Base-by-base conservation (phyloP, 768 basidiomycete species). In the Mycena floridula region DNA sequence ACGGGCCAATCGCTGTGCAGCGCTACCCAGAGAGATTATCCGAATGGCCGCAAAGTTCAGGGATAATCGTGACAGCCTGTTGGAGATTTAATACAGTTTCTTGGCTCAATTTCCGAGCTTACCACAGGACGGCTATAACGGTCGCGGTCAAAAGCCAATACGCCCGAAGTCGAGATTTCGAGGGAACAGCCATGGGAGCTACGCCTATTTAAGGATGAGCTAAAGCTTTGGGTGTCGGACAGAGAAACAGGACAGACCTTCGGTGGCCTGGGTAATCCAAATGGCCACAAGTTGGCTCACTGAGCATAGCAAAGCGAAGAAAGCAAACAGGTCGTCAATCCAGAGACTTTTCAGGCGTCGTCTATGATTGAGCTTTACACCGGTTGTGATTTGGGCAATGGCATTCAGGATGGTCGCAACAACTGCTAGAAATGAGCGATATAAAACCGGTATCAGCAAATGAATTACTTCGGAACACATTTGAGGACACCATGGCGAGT, bases 131-230 rank as follows among this genome's bases (percentile, higher is more conserved):
- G 16, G 28, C 7, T 13, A 49, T 45, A n/a, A 18, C 35, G 3
- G 30, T 45, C 15, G 37, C 18, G n/a, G 26, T 49, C 28, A 32
- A 16, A 15, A 40, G 26, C 48, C 48, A 49, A 21, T 49, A 49
- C 2, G 48, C 48, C 15, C 26, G 35, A 9, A 49, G 22, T 42
- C 44, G 30, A 32, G 7, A 15, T 35, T 18, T 3, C n/a, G 25
- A 27, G 3, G 43, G n/a, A 16, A 44, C 20, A 2, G 16, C 37
- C 16, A 45, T 18, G 13, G 44, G 30, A 9, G 26, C 44, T 11
- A 40, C 23, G 20, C 44, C 38, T 41, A 23, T 26, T 13, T 30
- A 25, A 15, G 6, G n/a, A 20, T 25, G 13, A 15, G 23, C 3
- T 7, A 7, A 12, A 15, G 25, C 15, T 21, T 25, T 16, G 25